phyloP scores from a whole-genome alignment of 495 filamentous ascomycete genomes.

The Trichodelitschia bisporula region DNA sequence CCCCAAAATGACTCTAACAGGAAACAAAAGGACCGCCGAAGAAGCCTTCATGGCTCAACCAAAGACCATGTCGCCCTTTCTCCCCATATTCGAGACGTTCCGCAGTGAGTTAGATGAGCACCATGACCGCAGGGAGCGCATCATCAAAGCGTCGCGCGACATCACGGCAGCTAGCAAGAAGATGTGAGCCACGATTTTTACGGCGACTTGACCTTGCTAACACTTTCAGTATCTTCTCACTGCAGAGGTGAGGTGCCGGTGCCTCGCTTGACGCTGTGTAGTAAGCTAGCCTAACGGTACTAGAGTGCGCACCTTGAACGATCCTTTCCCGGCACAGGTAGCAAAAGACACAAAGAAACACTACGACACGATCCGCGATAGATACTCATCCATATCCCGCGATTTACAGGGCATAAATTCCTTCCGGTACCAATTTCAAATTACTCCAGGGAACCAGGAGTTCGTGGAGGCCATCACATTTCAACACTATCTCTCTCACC shows the following conservation, averaged over 20 bases:
- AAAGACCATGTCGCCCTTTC: constrained; percentile 21
- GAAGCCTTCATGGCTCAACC: no score
- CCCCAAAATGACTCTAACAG: no score
- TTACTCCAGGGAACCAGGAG: constrained; percentile 65
- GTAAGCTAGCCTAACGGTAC: constrained; percentile 2
- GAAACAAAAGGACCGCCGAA: no score
- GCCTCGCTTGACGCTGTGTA: no score
- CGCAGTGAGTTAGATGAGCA: constrained; percentile 80
- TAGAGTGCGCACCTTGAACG: constrained; percentile 38
- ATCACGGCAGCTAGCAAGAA: constrained; percentile 91
- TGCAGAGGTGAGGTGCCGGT: no score
- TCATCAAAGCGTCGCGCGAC: constrained; percentile 74
- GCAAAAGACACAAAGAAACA: constrained; percentile 36
- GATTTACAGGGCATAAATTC: constrained; percentile 58
- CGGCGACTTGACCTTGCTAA: constrained; percentile 1
- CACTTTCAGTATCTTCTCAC: constrained; percentile 56
- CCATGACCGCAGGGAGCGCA: constrained; percentile 70
- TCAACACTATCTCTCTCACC: constrained; percentile 60
- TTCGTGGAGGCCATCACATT: constrained; percentile 75
- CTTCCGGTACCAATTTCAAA: constrained; percentile 58
- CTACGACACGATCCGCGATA: constrained; percentile 37
- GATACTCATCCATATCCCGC: constrained; percentile 36
- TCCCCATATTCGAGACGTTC: constrained; percentile 65
- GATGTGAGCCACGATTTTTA: constrained; percentile 34
- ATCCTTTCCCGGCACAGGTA: constrained; percentile 37